These are phyloP conservation scores for Cymodocea nodosa DNA, from an alignment of 116 monocot genomes.

Conservation along the genomic window DNA sequence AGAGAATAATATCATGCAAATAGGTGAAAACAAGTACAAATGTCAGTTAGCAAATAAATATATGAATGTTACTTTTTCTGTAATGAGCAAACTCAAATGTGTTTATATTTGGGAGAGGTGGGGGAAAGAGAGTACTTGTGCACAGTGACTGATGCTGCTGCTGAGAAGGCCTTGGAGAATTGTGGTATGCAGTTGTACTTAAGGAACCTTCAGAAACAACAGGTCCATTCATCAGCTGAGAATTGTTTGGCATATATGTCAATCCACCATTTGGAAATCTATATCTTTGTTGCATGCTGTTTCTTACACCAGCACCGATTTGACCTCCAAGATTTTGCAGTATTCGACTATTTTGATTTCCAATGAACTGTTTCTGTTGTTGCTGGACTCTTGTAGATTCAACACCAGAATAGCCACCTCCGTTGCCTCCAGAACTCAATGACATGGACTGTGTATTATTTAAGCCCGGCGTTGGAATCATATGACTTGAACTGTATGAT, in stretches of 20 bases:
- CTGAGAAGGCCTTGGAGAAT: constrained; percentile 30
- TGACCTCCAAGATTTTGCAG: constrained; percentile 24
- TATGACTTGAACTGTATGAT: constrained; percentile 45
- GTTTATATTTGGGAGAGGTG: too few species aligned
- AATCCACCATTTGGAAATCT: constrained; percentile 24
- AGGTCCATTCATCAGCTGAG: constrained; percentile 37
- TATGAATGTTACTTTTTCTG: too few species aligned
- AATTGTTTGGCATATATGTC: constrained; percentile 31
- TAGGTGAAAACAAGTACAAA: too few species aligned
- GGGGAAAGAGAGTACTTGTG: constrained; percentile 33
- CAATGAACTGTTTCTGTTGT: constrained; percentile 24
- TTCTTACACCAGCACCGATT: constrained; percentile 17
- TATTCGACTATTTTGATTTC: constrained; percentile 18
- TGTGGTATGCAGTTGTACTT: constrained; percentile 23
- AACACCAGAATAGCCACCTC: constrained; percentile 28
- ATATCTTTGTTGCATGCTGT: constrained; percentile 23
- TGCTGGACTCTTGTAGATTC: constrained; percentile 28
- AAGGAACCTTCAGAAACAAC: constrained; percentile 31
- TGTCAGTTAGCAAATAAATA: too few species aligned
- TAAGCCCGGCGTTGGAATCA: constrained; percentile 90
- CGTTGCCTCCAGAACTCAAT: constrained; percentile 29
- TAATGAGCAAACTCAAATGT: too few species aligned
- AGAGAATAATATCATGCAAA: too few species aligned
- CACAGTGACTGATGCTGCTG: constrained; percentile 32
- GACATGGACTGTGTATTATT: constrained; percentile 38